A percentile compares a stretch with the other conserved stretches of the same genome.
These are phyloP conservation scores for Beauveria caledonica DNA, from an alignment of 2,329 filamentous ascomycete species.

Conservation along the genomic window DNA sequence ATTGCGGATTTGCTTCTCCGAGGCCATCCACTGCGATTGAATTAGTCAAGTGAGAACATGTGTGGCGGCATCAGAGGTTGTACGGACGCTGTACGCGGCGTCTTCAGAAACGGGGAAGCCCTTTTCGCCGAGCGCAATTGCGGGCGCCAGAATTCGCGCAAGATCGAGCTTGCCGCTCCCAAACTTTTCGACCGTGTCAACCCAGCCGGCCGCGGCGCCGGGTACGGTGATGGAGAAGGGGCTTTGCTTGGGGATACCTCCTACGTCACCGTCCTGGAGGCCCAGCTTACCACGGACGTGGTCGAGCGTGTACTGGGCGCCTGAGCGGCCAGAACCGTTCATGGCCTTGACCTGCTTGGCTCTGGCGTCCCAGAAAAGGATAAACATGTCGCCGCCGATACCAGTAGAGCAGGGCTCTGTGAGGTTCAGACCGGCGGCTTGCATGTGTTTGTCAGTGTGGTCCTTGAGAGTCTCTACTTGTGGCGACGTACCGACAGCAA, in stretches of 20 bases:
- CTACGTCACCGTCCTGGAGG: constrained; percentile 45
- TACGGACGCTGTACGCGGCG: constrained; percentile 57
- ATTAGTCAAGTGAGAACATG: neutral
- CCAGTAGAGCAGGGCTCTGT: constrained; percentile 90
- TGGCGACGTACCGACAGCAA: constrained; percentile 68
- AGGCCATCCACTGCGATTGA: constrained; percentile 57
- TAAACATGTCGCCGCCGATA: constrained; percentile 96
- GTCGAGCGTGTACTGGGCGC: constrained; percentile 60
- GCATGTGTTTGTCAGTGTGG: neutral
- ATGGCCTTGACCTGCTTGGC: constrained; percentile 75
- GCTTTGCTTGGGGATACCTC: constrained; percentile 63
- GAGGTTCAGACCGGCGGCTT: constrained; percentile 84
- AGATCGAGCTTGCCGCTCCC: constrained; percentile 78
- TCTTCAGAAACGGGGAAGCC: constrained; percentile 87
- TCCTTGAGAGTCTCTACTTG: neutral
- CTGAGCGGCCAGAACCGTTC: constrained; percentile 87
- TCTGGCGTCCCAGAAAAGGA: constrained; percentile 80
- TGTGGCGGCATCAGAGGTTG: neutral
- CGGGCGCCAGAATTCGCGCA: constrained; percentile 71
- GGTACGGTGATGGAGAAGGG: constrained; percentile 81
- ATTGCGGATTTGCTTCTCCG: constrained; percentile 54
- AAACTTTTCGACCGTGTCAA: constrained; percentile 78
- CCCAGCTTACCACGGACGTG: constrained; percentile 62
- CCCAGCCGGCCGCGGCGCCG: constrained; percentile 88
- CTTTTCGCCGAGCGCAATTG: constrained; percentile 76